phyloP scores from a whole-genome alignment of 192 early-diverging fungal genomes.

The Backusella psychrophila region DNA sequence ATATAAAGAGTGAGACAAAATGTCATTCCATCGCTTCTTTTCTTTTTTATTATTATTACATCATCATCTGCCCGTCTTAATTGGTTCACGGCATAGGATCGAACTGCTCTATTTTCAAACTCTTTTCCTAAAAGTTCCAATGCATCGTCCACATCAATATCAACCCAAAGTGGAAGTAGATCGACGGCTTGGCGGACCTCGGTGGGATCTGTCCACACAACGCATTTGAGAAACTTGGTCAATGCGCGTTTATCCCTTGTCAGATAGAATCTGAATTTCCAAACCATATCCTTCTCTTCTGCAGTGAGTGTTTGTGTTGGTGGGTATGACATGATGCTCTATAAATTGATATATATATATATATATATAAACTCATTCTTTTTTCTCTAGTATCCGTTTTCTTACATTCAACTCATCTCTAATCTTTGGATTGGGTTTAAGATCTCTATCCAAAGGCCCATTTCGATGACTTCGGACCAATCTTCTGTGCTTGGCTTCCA shows the following conservation, averaged over 20 bases:
- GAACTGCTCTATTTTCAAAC: slow-evolving; percentile 82
- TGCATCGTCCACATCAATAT: slow-evolving; percentile 94
- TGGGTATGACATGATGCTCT: slow-evolving; percentile 91
- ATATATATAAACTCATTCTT: neutral
- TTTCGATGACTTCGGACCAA: slow-evolving; percentile 88
- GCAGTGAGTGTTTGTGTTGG: slow-evolving; percentile 81
- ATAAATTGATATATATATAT: neutral
- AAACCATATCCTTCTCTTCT: slow-evolving; percentile 93
- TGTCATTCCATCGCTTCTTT: neutral
- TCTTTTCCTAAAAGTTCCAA: slow-evolving; percentile 87
- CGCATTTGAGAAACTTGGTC: slow-evolving; percentile 97
- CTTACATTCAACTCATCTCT: slow-evolving; percentile 93
- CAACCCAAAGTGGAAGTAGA: slow-evolving; percentile 83
- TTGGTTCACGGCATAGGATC: slow-evolving; percentile 86
- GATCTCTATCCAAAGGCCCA: slow-evolving; percentile 86
- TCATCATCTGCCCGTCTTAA: slow-evolving; percentile 89
- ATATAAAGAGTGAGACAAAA: neutral
- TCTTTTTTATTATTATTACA: too few species aligned
- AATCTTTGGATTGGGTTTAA: slow-evolving; percentile 96
- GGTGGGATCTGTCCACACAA: slow-evolving; percentile 89
- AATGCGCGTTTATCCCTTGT: slow-evolving; percentile 92
- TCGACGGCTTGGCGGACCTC: slow-evolving; percentile 93
- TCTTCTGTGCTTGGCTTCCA: slow-evolving; percentile 92
- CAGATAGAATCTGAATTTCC: slow-evolving; percentile 97
- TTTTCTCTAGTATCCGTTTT: neutral